Base-by-base conservation (phyloP, 139 green algal genomes). In the Gonium pectorale region DNA sequence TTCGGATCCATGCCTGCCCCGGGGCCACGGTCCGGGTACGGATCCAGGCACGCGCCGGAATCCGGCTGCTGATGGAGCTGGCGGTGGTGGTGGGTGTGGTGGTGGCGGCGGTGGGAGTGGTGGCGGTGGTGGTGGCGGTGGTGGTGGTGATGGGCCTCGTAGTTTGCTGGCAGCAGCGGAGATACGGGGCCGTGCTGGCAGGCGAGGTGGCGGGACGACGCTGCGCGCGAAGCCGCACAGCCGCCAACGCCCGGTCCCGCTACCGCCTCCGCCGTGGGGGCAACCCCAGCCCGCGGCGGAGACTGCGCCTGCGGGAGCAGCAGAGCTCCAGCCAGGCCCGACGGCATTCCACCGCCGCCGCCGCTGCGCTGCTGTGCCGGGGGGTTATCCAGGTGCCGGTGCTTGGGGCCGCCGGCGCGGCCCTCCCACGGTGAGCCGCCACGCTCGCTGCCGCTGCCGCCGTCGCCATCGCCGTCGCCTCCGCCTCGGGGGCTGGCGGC, bases 371-470 rank as follows among this genome's bases (percentile, higher is more conserved):
- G 66, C 66, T 46, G 13, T 11, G 33, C 63, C 0, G 70, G 46
- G 2, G 60, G 59, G 22, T 60, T 64, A 33, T 51, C 51, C 26
- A 83, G 59, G 43, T 83, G 77, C 5, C 77, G 77, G 43, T 52
- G 60, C 77, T 83, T 83, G 44, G 60, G 77, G 8, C 62, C 62
- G n/a, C 62, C 77, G 1, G 31, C 43, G n/a, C 60, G 62, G 33
- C 77, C 62, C 0, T 71, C 74, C 9, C n/a, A n/a, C n/a, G n/a
- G n/a, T n/a, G n/a, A n/a, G n/a, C n/a, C n/a, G n/a, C n/a, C n/a
- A n/a, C n/a, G n/a, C n/a, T n/a, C n/a, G n/a, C n/a, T n/a, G n/a
- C 0, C 29, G 56, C 74, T 40, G 52, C 37, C 52, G 52, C 51
- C 33, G 1, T 33, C 54, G 8, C 73, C 73, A 7, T 27, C 56